Percentiles rank a stretch among this genome's conserved stretches.
Conservation (phyloP, 2,329 filamentous ascomycete species). For the Alternaria longipes region DNA sequence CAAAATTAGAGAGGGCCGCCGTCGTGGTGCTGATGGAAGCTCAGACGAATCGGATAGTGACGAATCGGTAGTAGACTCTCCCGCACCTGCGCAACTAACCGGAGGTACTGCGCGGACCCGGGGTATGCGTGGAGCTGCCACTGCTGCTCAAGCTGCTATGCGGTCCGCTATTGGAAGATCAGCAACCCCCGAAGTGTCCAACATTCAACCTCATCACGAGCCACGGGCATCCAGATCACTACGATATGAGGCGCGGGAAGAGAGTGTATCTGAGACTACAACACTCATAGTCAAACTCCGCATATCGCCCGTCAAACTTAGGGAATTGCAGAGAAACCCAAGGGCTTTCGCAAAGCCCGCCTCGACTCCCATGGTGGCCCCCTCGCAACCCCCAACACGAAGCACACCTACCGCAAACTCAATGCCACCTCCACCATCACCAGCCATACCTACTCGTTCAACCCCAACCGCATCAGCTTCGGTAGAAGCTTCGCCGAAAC, state of each 20-base stretch:
- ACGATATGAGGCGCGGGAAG: conserved; percentile 75
- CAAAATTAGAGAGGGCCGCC: conserved; percentile 59
- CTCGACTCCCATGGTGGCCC: conserved; percentile 57
- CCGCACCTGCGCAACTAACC: conserved; percentile 73
- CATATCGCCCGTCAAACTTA: conserved; percentile 75
- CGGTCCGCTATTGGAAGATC: conserved; percentile 77
- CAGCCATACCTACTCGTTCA: conserved; percentile 51
- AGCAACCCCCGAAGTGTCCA: conserved; percentile 82
- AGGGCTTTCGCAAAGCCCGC: conserved; percentile 55
- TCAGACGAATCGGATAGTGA: conserved; percentile 94
- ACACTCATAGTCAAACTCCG: conserved; percentile 76
- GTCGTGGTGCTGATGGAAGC: conserved; percentile 72
- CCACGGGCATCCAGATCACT: conserved; percentile 71
- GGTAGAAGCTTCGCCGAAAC: conserved; percentile 41
- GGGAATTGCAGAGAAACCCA: conserved; percentile 68
- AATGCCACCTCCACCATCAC: conserved; percentile 65
- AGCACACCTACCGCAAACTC: conserved; percentile 62
- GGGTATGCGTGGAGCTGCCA: conserved; percentile 87
- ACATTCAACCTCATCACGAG: conserved; percentile 69
- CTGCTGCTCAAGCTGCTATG: conserved; percentile 87
- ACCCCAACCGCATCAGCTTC: conserved; percentile 36
- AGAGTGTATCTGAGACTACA: conserved; percentile 72
- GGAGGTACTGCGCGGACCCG: conserved; percentile 84
- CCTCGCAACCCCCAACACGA: conserved; percentile 57
- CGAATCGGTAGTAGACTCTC: conserved; percentile 86